Evolutionary conservation across 2,329 filamentous ascomycete species (phyloP).

Genomic region (Fusarium pseudonygamai): DNA sequence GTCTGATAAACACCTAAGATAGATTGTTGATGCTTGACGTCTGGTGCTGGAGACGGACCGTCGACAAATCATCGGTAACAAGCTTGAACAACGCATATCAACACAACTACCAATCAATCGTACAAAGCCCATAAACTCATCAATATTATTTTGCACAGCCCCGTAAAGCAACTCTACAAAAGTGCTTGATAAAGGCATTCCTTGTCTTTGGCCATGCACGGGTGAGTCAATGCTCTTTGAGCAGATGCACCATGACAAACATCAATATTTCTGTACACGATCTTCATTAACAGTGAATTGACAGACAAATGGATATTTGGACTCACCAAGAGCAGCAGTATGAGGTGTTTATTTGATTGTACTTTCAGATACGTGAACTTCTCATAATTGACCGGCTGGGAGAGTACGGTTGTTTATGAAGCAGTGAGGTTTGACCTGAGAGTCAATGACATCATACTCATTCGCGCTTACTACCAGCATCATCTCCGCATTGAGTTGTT

Average conservation of each 20-base stretch:
- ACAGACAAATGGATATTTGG: fast-evolving
- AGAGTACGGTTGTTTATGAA: neutral
- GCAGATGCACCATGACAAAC: neutral
- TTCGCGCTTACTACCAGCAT: neutral
- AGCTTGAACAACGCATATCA: neutral
- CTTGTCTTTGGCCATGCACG: too few relatives aligned
- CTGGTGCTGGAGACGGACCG: too few relatives aligned
- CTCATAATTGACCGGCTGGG: neutral
- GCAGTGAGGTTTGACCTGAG: neutral
- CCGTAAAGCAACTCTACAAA: neutral
- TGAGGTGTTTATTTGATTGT: fast-evolving
- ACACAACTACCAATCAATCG: neutral
- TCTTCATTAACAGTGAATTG: neutral
- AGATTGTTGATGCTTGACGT: neutral
- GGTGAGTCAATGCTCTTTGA: neutral
- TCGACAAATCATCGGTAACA: neutral
- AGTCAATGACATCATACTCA: neutral
- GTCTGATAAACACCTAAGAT: fast-evolving
- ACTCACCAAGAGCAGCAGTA: fast-evolving
- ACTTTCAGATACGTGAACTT: neutral
- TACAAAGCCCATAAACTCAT: neutral
- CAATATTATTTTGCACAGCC: neutral
- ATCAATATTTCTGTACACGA: neutral
- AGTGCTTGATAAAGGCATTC: neutral
- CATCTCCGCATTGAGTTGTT: neutral